Conservation (phyloP, 129 eudicot species). For the Escallonia rubra region DNA sequence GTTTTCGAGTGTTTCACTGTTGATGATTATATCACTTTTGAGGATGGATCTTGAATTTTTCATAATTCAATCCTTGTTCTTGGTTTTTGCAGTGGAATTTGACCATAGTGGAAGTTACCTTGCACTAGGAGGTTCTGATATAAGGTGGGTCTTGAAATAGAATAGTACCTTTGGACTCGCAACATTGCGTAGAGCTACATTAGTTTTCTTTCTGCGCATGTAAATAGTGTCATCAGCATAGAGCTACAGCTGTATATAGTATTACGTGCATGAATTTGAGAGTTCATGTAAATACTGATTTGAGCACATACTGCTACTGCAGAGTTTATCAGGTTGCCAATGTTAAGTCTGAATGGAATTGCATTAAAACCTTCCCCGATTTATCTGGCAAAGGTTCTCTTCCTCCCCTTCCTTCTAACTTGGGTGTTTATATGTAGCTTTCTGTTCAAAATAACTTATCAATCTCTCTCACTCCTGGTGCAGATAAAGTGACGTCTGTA, state of each 20-base stretch:
- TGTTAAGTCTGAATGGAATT: conserved; percentile 92
- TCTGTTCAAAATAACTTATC: no score
- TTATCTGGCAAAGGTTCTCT: conserved; percentile 90
- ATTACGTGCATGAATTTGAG: no score
- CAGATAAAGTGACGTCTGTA: conserved; percentile 69
- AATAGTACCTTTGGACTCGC: background rate
- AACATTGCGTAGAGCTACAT: no score
- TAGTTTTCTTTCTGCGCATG: no score
- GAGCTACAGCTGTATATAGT: no score
- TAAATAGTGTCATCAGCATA: no score
- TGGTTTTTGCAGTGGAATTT: conserved; percentile 63
- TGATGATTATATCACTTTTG: no score
- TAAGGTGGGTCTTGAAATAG: conserved; percentile 40
- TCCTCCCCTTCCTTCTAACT: background rate
- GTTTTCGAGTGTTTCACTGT: no score
- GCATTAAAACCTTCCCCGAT: conserved; percentile 84
- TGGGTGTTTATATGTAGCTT: no score
- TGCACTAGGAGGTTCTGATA: conserved; percentile 89
- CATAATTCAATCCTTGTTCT: background rate
- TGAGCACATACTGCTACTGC: conserved; percentile 12
- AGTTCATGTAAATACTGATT: no score
- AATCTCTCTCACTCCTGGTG: background rate
- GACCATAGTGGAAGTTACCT: conserved; percentile 98
- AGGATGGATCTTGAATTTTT: no score
- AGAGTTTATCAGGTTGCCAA: conserved; percentile 95